Conservation (phyloP, 129 eudicot genomes). For the Ambrosia artemisiifolia region DNA sequence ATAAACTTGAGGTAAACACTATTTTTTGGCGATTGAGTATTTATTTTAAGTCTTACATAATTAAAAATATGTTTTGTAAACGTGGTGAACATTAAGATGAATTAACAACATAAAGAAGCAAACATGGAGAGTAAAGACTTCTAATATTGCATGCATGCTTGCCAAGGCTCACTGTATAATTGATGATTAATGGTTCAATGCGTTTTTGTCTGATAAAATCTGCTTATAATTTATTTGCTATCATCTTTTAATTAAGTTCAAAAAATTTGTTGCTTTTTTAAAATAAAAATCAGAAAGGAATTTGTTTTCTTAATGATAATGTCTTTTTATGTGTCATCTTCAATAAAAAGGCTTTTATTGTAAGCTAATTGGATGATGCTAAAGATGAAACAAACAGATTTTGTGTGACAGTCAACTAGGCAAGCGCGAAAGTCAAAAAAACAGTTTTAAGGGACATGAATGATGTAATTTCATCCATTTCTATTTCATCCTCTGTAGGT, state of each 20-base stretch:
- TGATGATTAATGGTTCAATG: not conserved
- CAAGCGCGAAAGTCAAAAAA: not conserved
- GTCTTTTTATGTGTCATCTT: too few species aligned
- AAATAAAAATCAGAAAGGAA: not conserved
- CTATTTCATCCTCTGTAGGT: not conserved
- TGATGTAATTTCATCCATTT: not conserved
- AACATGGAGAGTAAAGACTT: conserved; percentile 1
- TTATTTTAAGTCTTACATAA: not conserved
- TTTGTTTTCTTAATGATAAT: too few species aligned
- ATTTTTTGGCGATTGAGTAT: not conserved
- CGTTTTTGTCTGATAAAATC: not conserved
- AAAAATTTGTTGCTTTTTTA: not conserved
- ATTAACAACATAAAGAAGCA: not conserved
- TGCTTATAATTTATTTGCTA: not conserved
- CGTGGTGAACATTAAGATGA: not conserved
- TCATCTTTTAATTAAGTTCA: not conserved
- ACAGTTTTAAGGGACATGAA: not conserved
- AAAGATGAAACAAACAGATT: not conserved
- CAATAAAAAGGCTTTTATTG: too few species aligned
- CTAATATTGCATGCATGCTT: conserved; percentile 1
- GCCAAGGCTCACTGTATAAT: not conserved
- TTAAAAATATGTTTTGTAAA: not conserved
- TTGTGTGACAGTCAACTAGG: not conserved
- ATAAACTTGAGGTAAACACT: conserved; percentile 26
- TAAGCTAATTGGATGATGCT: not conserved